These are phyloP conservation scores for Xerocomellus intermedius DNA, from an alignment of 768 basidiomycete species.

Conservation along the genomic window DNA sequence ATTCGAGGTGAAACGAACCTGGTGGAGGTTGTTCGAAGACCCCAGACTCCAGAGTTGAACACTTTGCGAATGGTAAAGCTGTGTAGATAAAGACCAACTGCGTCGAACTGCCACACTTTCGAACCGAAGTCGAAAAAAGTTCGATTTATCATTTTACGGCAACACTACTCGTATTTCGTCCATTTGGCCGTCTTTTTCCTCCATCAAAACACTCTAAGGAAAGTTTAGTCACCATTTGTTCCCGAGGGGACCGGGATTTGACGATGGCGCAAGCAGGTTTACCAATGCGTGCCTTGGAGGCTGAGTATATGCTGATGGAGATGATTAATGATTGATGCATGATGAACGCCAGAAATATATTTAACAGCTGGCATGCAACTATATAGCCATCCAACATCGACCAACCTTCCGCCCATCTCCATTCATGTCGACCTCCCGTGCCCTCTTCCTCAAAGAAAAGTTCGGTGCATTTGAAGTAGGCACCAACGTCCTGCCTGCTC, in stretches of 20 bases:
- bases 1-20: too few relatives aligned
- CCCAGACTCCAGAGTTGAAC: too few relatives aligned
- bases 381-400: background rate
- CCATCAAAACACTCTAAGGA: background rate
- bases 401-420: background rate
- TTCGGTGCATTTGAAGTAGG: conserved; percentile 14
- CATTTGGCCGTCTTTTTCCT: too few relatives aligned
- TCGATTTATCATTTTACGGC: too few relatives aligned
- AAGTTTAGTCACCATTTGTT: background rate
- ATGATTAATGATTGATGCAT: too few relatives aligned
- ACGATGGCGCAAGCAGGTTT: background rate
- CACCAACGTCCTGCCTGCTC: conserved; percentile 17
- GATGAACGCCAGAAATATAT: background rate
- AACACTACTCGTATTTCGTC: too few relatives aligned
- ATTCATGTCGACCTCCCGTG: conserved; percentile 16
- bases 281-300: background rate
- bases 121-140: too few relatives aligned
- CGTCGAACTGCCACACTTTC: too few relatives aligned
- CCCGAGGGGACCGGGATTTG: background rate
- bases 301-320: background rate
- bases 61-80: too few relatives aligned
- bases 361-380: background rate
- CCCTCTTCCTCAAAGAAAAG: conserved; percentile 19
- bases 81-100: too few relatives aligned
- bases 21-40: too few relatives aligned